phyloP scores from a whole-genome alignment of 306 rosid species.

The Trichosanthes cucumerina region DNA sequence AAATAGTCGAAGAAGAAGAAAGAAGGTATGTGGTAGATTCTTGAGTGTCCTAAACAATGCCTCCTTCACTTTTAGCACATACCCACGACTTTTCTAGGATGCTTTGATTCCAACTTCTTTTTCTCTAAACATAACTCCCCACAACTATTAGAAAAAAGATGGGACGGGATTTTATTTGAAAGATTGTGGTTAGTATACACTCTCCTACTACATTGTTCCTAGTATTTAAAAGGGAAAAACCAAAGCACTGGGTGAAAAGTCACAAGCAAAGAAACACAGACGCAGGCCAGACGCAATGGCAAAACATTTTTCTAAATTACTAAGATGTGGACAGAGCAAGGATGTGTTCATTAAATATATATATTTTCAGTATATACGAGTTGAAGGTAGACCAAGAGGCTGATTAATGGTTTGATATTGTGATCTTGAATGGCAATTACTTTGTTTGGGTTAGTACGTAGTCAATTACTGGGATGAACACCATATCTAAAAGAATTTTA shows the following conservation, averaged over 20 bases:
- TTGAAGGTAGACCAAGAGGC: background rate
- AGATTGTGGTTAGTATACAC: background rate
- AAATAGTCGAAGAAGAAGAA: too few species aligned
- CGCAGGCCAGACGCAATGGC: background rate
- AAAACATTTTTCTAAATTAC: background rate
- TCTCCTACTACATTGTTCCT: background rate
- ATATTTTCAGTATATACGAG: background rate
- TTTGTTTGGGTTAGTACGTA: background rate
- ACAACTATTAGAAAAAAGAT: background rate
- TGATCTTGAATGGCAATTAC: background rate
- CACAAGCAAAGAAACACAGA: background rate
- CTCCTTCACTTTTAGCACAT: background rate
- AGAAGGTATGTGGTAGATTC: background rate
- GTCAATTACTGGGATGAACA: background rate
- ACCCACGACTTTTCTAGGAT: background rate
- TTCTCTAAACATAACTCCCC: background rate
- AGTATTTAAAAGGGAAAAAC: background rate
- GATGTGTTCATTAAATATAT: background rate
- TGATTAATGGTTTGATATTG: background rate
- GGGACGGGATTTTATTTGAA: background rate
- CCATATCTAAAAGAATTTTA: background rate
- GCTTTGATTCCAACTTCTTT: too few species aligned
- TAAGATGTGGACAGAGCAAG: background rate
- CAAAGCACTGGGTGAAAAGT: background rate
- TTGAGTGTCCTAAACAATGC: background rate